Percentiles rank a stretch among this genome's conserved stretches.
phyloP scores from a whole-genome alignment of 768 basidiomycete genomes.

The Suillus decipiens region DNA sequence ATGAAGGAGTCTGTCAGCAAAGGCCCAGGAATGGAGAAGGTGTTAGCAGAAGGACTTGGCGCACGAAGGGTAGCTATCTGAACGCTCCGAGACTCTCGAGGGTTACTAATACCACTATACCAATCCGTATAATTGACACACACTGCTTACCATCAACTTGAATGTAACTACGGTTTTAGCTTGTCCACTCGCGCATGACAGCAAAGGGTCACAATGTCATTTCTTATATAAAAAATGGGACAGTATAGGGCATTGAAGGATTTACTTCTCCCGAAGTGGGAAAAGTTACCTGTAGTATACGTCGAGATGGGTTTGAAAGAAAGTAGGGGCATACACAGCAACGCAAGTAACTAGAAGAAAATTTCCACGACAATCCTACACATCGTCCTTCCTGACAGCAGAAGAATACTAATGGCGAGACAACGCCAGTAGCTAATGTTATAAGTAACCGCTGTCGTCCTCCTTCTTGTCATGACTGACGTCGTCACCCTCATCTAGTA shows the following conservation, averaged over 20 bases:
- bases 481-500: slow-evolving; percentile 36
- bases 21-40: slow-evolving; percentile 53
- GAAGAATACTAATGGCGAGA: background rate
- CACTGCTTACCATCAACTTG: background rate
- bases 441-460: slow-evolving; percentile 30
- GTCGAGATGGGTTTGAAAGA: background rate
- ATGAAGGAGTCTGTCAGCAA: slow-evolving; percentile 38
- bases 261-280: background rate
- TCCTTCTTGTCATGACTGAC: slow-evolving; percentile 34
- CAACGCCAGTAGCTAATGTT: slow-evolving; percentile 10
- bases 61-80: slow-evolving; percentile 9
- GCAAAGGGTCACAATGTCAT: background rate
- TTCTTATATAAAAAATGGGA: background rate
- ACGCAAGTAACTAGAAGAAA: background rate
- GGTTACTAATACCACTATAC: background rate
- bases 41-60: slow-evolving; percentile 23
- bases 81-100: background rate
- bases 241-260: background rate
- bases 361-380: background rate
- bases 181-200: background rate
- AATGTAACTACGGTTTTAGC: background rate
- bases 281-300: background rate
- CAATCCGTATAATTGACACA: background rate
- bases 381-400: background rate
- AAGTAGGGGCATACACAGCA: background rate